phyloP scores from a whole-genome alignment of 2,329 filamentous ascomycete genomes.

The Colletotrichum graminicola region DNA sequence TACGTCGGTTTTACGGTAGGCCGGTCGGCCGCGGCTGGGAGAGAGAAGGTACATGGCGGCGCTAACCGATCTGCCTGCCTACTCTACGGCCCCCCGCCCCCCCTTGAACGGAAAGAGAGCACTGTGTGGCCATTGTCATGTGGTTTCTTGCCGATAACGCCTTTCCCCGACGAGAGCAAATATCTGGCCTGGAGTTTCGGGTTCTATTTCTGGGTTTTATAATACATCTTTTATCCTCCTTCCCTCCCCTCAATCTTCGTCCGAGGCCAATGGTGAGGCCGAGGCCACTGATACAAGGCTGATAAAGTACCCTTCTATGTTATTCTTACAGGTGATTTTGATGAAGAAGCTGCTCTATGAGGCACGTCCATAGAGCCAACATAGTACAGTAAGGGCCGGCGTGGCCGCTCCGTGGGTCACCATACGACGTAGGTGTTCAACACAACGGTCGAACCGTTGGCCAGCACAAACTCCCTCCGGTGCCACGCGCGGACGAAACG shows the following conservation, averaged over 20 bases:
- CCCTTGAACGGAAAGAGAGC: slow-evolving; percentile 24
- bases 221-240: slow-evolving; percentile 51
- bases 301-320: not conserved
- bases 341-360: not conserved
- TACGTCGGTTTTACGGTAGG: slow-evolving; percentile 1
- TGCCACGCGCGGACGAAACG: slow-evolving; percentile 59
- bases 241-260: no score
- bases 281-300: not conserved
- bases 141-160: slow-evolving; percentile 37
- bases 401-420: slow-evolving; percentile 4
- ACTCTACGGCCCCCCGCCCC: not conserved
- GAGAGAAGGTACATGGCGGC: slow-evolving; percentile 18
- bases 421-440: slow-evolving; percentile 39
- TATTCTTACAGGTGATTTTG: not conserved
- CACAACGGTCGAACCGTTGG: slow-evolving; percentile 16
- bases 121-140: slow-evolving; percentile 28
- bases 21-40: slow-evolving; percentile 14
- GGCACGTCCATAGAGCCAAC: not conserved
- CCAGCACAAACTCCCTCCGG: slow-evolving; percentile 46
- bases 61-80: slow-evolving; percentile 1
- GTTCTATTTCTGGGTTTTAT: slow-evolving; percentile 55
- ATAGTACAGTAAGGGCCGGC: not conserved
- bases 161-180: slow-evolving; percentile 53
- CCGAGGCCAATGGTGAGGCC: not conserved
- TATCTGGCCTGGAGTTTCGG: slow-evolving; percentile 63